Evolutionary conservation across 495 filamentous ascomycete genomes (phyloP), one percentile per base, ranked within the genome.

Genomic region (Thozetella sp.): DNA sequence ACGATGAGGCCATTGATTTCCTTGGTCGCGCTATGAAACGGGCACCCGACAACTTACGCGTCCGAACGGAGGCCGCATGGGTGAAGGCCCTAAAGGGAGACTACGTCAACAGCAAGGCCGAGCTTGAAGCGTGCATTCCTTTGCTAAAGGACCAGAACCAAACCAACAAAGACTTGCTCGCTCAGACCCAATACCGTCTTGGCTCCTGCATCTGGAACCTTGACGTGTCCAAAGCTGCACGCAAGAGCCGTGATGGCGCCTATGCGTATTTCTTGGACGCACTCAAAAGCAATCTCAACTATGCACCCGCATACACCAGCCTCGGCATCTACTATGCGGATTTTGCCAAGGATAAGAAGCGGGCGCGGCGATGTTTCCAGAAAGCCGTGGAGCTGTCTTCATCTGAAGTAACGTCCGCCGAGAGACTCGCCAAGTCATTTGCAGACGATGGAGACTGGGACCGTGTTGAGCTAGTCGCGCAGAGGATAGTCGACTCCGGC

Each of bases 261-360:
- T 97, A 97, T 65, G 78, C 88, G 12, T 88, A 84, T 67, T 97
- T 97, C 68, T 80, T 98, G 9, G 86, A 87, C 25, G 87, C 96
- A 0, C 81, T 98, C 24, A 92, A 96, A 64, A 87, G 85, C 27
- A 94, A 97, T 66, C 82, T 95, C 69, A 97, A 91, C 66, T 95
- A 85, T 72, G 94, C 95, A 1, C 93, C 95, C 2, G 88, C 95
- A 0, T 99, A 97, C 75, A 96, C 93, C 0, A 93, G 86, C 56
- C 85, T 99, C 11, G 95, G 95, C n/a, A 77, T 94, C n/a, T 99
- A 88, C 75, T 99, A 96, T 67, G 88, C 88, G 12, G 96, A 97
- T 62, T 97, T 97, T 63, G 88, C 85, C 58, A 90, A 86, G 60
- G 94, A 98, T 74, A 91, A 87, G 71, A 87, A 85, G 61, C 80